Percentiles rank a stretch among this genome's conserved stretches.
phyloP scores from a whole-genome alignment of 306 rosid species.

The Clitoria ternatea region DNA sequence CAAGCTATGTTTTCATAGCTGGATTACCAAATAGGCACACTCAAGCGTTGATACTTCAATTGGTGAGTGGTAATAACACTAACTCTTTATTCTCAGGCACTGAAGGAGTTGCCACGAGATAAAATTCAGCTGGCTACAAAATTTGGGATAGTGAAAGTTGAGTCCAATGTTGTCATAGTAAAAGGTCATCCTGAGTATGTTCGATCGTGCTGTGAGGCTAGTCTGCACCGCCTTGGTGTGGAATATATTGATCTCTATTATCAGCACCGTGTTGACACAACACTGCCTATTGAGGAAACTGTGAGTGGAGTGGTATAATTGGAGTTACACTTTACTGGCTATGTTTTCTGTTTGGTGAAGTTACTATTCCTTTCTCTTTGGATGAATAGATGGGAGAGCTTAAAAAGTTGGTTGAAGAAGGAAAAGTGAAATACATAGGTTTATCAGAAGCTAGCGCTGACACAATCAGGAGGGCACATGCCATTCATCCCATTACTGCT shows the following conservation, averaged over 20 bases:
- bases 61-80: not conserved
- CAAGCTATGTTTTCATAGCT: too few species aligned
- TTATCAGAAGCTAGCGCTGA: constrained; percentile 51
- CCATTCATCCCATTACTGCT: constrained; percentile 62
- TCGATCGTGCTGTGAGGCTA: constrained; percentile 57
- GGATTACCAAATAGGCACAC: too few species aligned
- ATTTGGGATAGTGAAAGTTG: constrained; percentile 45
- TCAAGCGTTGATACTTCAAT: not conserved
- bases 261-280: constrained; percentile 51
- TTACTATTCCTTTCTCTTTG: not conserved
- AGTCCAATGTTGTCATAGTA: constrained; percentile 16
- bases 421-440: constrained; percentile 20
- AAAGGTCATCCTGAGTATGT: constrained; percentile 61
- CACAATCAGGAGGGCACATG: constrained; percentile 53
- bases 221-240: constrained; percentile 51
- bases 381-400: constrained; percentile 36
- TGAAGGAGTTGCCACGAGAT: constrained; percentile 56
- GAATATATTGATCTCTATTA: constrained; percentile 63
- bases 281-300: constrained; percentile 64
- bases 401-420: not conserved
- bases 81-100: constrained; percentile 36
- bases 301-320: too few species aligned
- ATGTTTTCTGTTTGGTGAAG: not conserved
- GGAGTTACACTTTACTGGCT: not conserved
- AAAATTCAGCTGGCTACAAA: constrained; percentile 61